phyloP scores from a whole-genome alignment of 805 yeast genomes.

The Cyberlindnera xylosilytica region DNA sequence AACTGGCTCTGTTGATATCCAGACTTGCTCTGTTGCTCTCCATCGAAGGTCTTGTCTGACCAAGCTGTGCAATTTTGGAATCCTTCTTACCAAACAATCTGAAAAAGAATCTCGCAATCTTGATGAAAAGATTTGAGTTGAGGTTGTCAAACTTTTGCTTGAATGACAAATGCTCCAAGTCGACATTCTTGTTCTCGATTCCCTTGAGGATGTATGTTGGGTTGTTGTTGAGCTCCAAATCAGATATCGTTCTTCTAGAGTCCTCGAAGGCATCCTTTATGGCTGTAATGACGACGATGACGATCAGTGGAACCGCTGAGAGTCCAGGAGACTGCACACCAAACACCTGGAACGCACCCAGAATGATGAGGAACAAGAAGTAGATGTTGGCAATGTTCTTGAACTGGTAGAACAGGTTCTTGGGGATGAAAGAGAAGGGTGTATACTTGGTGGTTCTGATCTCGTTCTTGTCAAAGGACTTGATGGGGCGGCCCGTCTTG shows the following conservation, averaged over 20 bases:
- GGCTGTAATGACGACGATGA: constrained; percentile 71
- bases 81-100: constrained; percentile 19
- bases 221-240: constrained; percentile 74
- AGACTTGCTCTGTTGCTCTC: constrained; percentile 14
- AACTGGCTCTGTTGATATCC: constrained; percentile 2
- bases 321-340: constrained; percentile 80
- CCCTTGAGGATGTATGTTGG: constrained; percentile 61
- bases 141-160: constrained; percentile 61
- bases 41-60: constrained; percentile 13
- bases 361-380: constrained; percentile 72
- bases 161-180: constrained; percentile 41
- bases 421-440: constrained; percentile 84
- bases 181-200: constrained; percentile 53
- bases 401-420: constrained; percentile 77
- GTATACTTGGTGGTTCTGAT: constrained; percentile 95
- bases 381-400: constrained; percentile 87
- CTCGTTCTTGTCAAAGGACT: constrained; percentile 47
- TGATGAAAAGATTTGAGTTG: constrained; percentile 30
- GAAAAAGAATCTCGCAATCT: constrained; percentile 20
- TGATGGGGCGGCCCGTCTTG: constrained; percentile 14
- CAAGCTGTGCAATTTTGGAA: constrained; percentile 4
- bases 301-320: constrained; percentile 75
- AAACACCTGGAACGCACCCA: constrained; percentile 74
- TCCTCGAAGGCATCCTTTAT: constrained; percentile 81
- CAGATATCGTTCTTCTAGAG: constrained; percentile 67